Percentiles rank a stretch among this genome's conserved stretches.
These are phyloP conservation scores for Pelargonium exstipulatum DNA, from an alignment of 441 rosid species.

Conservation along the genomic window DNA sequence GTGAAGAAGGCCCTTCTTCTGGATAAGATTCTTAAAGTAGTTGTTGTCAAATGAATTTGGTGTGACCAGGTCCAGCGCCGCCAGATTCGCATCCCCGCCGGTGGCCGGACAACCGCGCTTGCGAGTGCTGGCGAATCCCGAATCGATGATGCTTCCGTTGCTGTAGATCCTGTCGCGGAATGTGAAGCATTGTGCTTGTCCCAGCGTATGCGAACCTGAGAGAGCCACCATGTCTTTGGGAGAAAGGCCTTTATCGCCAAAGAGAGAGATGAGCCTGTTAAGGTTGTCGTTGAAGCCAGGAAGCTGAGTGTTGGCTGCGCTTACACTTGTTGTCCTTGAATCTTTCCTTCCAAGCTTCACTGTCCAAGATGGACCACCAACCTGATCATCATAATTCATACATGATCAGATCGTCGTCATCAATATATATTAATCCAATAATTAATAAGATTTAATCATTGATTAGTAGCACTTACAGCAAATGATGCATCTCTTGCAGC, in stretches of 20 bases:
- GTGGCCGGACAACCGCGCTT: constrained; percentile 29
- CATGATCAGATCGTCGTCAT: too few relatives aligned
- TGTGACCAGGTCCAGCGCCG: constrained; percentile 48
- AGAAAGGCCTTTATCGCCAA: constrained; percentile 38
- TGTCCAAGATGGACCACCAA: constrained; percentile 45
- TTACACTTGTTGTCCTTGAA: constrained; percentile 37
- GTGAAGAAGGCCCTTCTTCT: constrained; percentile 49
- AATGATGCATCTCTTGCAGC: constrained; percentile 61
- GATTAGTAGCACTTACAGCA: constrained; percentile 28
- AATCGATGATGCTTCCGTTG: constrained; percentile 36
- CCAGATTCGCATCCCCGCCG: constrained; percentile 31
- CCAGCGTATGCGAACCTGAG: constrained; percentile 51
- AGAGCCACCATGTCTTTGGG: constrained; percentile 54
- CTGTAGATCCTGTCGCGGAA: constrained; percentile 42
- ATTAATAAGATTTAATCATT: too few relatives aligned
- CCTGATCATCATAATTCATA: constrained; percentile 21
- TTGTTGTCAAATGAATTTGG: constrained; percentile 40
- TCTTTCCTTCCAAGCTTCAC: constrained; percentile 57
- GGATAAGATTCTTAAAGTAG: constrained; percentile 45
- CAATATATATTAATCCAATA: too few relatives aligned
- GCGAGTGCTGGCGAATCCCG: constrained; percentile 43
- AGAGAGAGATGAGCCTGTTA: constrained; percentile 27
- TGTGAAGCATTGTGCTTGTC: constrained; percentile 47
- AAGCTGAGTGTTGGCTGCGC: constrained; percentile 33
- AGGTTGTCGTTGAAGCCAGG: constrained; percentile 34